These are phyloP conservation scores for Plasmodium berghei DNA, from an alignment of 169 alveolate species.

Conservation along the genomic window DNA sequence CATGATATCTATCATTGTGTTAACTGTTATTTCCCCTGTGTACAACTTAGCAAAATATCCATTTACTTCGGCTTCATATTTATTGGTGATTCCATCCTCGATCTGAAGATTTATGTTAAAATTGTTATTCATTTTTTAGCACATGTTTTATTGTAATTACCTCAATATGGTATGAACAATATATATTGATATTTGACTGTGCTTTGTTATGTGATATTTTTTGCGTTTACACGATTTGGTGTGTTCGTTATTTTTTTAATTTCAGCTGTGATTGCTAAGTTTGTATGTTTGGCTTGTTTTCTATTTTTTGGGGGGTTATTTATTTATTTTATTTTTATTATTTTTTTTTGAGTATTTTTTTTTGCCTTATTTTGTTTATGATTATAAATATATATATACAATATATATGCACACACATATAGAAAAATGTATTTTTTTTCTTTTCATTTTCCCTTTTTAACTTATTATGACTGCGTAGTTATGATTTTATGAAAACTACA, in stretches of 20 bases:
- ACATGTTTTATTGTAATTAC: slow-evolving; percentile 40
- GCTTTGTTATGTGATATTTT: too few relatives aligned
- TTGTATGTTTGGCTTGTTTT: too few relatives aligned
- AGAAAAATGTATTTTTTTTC: neutral
- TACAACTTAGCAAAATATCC: slow-evolving; percentile 83
- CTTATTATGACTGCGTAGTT: neutral
- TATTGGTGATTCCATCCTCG: slow-evolving; percentile 66
- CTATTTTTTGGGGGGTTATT: slow-evolving; percentile 6
- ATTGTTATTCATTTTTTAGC: slow-evolving; percentile 68
- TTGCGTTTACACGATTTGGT: too few relatives aligned
- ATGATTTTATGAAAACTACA: neutral
- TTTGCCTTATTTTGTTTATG: neutral
- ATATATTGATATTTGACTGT: too few relatives aligned
- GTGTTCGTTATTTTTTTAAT: too few relatives aligned
- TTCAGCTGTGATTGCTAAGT: too few relatives aligned
- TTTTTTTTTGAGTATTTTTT: neutral
- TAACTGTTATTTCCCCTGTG: slow-evolving; percentile 83
- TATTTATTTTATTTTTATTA: neutral
- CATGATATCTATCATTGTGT: slow-evolving; percentile 86
- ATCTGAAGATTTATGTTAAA: slow-evolving; percentile 75
- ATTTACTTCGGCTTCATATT: slow-evolving; percentile 82
- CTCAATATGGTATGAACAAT: neutral
- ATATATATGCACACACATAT: slow-evolving; percentile 15
- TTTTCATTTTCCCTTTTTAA: slow-evolving; percentile 17
- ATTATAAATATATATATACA: slow-evolving; percentile 3